Conservation (phyloP, 257 asterid species). For the Eucommia ulmoides region DNA sequence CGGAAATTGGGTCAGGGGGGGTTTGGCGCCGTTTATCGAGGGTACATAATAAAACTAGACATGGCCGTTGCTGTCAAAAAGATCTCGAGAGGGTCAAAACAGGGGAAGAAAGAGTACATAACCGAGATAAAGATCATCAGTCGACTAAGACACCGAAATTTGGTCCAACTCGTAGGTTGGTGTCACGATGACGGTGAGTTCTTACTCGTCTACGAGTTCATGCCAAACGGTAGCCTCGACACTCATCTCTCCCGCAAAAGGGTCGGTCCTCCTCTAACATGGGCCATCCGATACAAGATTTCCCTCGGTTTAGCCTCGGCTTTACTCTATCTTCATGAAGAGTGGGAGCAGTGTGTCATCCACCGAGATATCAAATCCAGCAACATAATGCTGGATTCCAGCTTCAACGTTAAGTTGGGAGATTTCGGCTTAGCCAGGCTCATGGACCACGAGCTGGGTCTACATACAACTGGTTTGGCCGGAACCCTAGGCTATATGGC, state of each 20-base stretch:
- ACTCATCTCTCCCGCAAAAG: conserved; percentile 20
- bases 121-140: conserved; percentile 31
- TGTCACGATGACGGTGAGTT: conserved; percentile 28
- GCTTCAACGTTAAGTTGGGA: not conserved
- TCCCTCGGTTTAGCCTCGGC: conserved; percentile 24
- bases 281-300: conserved; percentile 22
- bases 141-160: conserved; percentile 24
- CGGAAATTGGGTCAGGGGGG: conserved; percentile 28
- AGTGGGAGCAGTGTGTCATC: conserved; percentile 30
- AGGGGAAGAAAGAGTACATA: conserved; percentile 27
- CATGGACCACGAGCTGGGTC: too few relatives aligned
- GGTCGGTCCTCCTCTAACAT: conserved; percentile 14
- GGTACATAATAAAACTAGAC: conserved; percentile 18
- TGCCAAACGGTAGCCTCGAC: too few relatives aligned
- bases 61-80: conserved; percentile 27
- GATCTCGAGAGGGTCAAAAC: conserved; percentile 24
- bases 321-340: conserved; percentile 31
- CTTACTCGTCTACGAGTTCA: conserved; percentile 30
- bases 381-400: conserved; percentile 27
- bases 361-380: conserved; percentile 30
- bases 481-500: too few relatives aligned
- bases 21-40: conserved; percentile 27
- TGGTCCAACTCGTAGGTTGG: conserved; percentile 30
- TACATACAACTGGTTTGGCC: too few relatives aligned
- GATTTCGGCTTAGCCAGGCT: too few relatives aligned